Evolutionary conservation across 1,284 basidiomycete genomes (phyloP).

Genomic region (Porodaedalea pini): DNA sequence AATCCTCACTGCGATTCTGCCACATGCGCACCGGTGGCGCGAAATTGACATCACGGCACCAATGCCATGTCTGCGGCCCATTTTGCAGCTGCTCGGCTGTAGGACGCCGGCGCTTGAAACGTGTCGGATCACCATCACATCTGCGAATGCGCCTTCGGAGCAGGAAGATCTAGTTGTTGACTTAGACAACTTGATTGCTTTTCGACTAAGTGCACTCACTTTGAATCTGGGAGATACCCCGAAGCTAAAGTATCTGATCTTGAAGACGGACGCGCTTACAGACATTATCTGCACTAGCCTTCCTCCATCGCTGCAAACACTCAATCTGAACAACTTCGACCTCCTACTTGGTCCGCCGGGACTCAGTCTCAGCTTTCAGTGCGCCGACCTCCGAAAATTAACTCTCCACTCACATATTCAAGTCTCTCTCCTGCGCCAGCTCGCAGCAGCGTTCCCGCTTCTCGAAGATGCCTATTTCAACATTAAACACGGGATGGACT

Average conservation of each 20-base stretch:
- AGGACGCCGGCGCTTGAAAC: not conserved
- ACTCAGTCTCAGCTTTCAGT: not conserved
- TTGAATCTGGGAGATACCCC: not conserved
- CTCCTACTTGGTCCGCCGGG: constrained; percentile 1
- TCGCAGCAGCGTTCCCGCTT: not conserved
- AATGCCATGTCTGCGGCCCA: constrained; percentile 8
- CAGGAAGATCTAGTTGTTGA: constrained; percentile 2
- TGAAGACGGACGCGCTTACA: constrained; percentile 1
- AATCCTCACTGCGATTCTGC: not conserved
- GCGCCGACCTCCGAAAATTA: not conserved
- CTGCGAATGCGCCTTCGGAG: not conserved
- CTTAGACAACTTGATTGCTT: not conserved
- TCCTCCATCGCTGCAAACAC: not conserved
- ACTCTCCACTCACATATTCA: not conserved
- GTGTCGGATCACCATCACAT: constrained; percentile 4
- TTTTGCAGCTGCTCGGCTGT: not conserved
- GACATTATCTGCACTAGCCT: not conserved
- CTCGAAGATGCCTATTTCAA: constrained; percentile 4
- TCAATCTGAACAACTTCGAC: constrained; percentile 2
- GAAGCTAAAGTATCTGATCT: not conserved
- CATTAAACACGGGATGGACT: not conserved
- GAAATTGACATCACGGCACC: constrained; percentile 6
- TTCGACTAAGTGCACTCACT: not conserved
- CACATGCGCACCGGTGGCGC: not conserved
- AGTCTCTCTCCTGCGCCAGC: not conserved